Evolutionary conservation across 441 rosid genomes (phyloP), one percentile per base, ranked within the genome.

Genomic region (Dalechampia spathulata): DNA sequence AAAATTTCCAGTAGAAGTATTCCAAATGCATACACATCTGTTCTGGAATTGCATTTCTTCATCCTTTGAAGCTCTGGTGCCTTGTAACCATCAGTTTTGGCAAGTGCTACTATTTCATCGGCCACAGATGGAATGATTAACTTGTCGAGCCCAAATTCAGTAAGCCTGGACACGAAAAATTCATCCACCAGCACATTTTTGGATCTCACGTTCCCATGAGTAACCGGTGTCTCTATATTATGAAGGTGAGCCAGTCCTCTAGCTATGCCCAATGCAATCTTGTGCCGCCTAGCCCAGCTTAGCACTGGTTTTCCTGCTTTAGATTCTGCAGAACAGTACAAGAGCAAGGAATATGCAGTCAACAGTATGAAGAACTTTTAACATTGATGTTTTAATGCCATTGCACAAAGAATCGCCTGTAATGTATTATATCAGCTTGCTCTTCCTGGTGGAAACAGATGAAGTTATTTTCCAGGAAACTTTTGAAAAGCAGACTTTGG

Each of bases 11-110:
- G 70, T 49, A 92, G 61, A 48, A 92, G 86, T 63, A 92, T 92
- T 9, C 99, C 99, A 45, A 83, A 92, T 5, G 99, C 97, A 6
- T 80, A 92, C 7, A 92, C 99, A 34, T 92, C 99, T 15, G 96
- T 92, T 53, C 99, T 82, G n/a, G 92, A 81, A 57, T 78, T 89
- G 72, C 96, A 83, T 50, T 89, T 92, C 88, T 92, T 92, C 97
- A 86, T 89, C 83, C 69, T 85, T 58, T 92, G 96, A 50, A 92
- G 96, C 61, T 92, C 97, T 0, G 97, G 96, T 21, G 99, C 99
- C 64, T 89, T 92, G 74, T 89, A 89, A 12, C 99, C 99, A 0
- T 92, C 97, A 0, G 74, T 59, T 74, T 92, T 92, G 6, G 97
- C 92, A 7, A 83, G 83, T 36, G 92, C 82, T 34, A 92, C 86